Evolutionary conservation across 345 rosid species (phyloP), one percentile per base, ranked within the genome.

Genomic region (Arabis alpina): DNA sequence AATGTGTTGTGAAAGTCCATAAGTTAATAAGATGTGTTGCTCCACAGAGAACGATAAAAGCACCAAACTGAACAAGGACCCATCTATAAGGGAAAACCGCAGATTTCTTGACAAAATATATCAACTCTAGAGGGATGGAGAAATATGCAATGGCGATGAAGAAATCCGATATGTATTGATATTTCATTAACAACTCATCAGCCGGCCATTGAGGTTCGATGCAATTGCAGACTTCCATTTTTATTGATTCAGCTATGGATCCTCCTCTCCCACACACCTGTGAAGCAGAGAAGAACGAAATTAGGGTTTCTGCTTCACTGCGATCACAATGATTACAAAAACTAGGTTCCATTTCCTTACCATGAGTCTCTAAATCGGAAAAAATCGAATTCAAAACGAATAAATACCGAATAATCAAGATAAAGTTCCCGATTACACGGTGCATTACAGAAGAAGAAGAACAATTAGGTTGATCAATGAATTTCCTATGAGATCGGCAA

Each of bases 51-150:
- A 95, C 99, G 15, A 95, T 95, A 76, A 95, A 95, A 68, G 98
- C 99, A 48, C 99, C 99, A 42, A 95, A 95, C 80, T 95, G 99
- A 57, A 95, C 98, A 47, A 95, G 99, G 23, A 95, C 99, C 98
- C 99, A 95, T 82, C 89, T 75, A 66, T 95, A 95, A 3, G 99
- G 98, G 56, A 95, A 92, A 15, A 92, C 88, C 0, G 96, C 81
- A 19, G 99, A 95, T 77, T 95, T 92, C 85, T 95, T 95, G 63
- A 95, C 99, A 49, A 95, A 95, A 75, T 95, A 95, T 42, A 95
- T 90, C 49, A 95, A 81, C 83, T 95, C 99, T 2, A 94, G 77
- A 57, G 99, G 99, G 72, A 95, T 95, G 2, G 99, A 95, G 64
- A 95, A 95, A 71, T 95, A 95, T 6, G 99, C 99, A 69, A 95